Evolutionary conservation across 495 filamentous ascomycete genomes (phyloP).

Genomic region (Lasiosphaeria miniovina): DNA sequence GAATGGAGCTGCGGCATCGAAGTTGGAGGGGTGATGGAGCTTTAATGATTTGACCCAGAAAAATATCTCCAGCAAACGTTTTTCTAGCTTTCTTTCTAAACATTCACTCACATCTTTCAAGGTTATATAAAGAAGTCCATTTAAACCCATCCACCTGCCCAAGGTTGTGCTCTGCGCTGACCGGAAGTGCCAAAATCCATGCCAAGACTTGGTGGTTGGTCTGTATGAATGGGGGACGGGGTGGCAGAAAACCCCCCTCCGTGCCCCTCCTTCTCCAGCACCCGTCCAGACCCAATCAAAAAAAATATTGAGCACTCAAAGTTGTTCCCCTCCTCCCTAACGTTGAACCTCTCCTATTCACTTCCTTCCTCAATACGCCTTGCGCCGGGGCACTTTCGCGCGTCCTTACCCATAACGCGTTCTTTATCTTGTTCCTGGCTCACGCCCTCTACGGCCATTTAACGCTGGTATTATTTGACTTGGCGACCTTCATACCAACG

Average conservation of each 20-base stretch:
- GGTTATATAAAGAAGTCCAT: no score
- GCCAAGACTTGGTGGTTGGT: background rate
- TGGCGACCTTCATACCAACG: conserved; percentile 1
- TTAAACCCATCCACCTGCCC: no score
- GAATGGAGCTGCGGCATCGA: no score
- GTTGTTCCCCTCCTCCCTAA: conserved; percentile 6
- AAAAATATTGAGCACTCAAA: conserved; percentile 23
- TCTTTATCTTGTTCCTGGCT: background rate
- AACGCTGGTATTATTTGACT: background rate
- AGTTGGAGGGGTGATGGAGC: no score
- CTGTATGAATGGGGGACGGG: background rate
- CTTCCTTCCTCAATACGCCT: conserved; percentile 10
- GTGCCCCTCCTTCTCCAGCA: conserved; percentile 19
- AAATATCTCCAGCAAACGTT: no score
- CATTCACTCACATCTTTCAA: no score
- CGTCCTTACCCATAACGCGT: conserved; percentile 8
- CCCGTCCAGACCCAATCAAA: conserved; percentile 22
- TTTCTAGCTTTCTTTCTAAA: no score
- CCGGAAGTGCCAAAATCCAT: background rate
- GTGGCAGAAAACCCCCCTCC: conserved; percentile 10
- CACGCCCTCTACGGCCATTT: background rate
- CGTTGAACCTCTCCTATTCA: conserved; percentile 5
- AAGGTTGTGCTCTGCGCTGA: no score
- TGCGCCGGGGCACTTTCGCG: conserved; percentile 2
- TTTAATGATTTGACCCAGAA: no score